These are phyloP conservation scores for Kernera saxatilis DNA, from an alignment of 345 rosid genomes.

Conservation along the genomic window DNA sequence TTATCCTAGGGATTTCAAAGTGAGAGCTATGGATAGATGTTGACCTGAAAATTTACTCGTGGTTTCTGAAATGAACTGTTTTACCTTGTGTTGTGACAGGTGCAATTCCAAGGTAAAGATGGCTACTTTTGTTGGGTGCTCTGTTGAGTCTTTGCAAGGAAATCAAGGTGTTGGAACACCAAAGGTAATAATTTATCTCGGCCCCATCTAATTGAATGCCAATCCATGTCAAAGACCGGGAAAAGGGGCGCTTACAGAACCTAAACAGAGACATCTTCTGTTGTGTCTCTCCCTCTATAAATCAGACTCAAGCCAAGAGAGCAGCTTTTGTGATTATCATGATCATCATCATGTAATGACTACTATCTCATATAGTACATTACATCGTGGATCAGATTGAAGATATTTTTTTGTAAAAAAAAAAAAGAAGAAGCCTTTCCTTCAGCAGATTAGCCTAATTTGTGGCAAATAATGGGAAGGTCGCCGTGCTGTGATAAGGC, in stretches of 20 bases:
- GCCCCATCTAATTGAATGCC: constrained; percentile 34
- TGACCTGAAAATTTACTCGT: constrained; percentile 14
- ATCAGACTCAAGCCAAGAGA: constrained; percentile 21
- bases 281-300: constrained; percentile 31
- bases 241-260: constrained; percentile 18
- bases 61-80: constrained; percentile 4
- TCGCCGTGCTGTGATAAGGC: constrained; percentile 82
- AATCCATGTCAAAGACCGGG: constrained; percentile 26
- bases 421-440: not conserved
- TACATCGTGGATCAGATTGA: not conserved
- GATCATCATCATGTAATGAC: constrained; percentile 5
- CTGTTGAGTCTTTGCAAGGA: constrained; percentile 22
- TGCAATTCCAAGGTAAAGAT: constrained; percentile 14
- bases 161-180: constrained; percentile 28
- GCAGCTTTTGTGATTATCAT: constrained; percentile 14
- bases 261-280: constrained; percentile 25
- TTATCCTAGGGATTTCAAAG: constrained; percentile 7
- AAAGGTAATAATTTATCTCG: constrained; percentile 17
- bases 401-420: too few species aligned
- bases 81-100: constrained; percentile 4
- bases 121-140: not conserved
- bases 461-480: constrained; percentile 48
- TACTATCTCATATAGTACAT: constrained; percentile 1
- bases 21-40: constrained; percentile 17
- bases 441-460: constrained; percentile 16